phyloP scores from a whole-genome alignment of 192 early-diverging fungal species.

The Coemansia sp. region DNA sequence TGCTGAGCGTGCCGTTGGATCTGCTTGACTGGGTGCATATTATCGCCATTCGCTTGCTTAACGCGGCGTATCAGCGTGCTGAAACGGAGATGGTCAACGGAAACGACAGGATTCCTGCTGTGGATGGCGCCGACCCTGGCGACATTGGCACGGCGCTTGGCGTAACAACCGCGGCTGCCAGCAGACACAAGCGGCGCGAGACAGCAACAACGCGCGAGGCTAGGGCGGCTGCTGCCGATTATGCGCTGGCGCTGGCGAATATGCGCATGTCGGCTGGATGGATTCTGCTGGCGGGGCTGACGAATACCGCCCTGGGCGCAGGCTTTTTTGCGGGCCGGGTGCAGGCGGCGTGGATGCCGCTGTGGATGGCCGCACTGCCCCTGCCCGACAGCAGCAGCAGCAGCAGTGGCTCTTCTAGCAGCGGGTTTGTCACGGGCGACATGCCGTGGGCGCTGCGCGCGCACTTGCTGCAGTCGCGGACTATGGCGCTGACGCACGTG shows the following conservation, averaged over 20 bases:
- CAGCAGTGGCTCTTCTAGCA: neutral
- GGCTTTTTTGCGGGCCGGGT: slow-evolving; percentile 1
- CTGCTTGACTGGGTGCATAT: slow-evolving; percentile 72
- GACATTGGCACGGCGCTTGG: slow-evolving; percentile 1
- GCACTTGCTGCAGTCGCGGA: slow-evolving; percentile 20
- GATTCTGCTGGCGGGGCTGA: slow-evolving; percentile 25
- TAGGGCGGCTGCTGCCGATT: too few relatives aligned
- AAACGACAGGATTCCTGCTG: neutral
- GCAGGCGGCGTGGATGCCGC: slow-evolving; percentile 13
- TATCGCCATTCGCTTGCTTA: slow-evolving; percentile 70
- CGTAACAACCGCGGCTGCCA: neutral
- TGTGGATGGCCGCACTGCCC: slow-evolving; percentile 35
- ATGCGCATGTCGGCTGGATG: slow-evolving; percentile 36
- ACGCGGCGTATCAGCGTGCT: slow-evolving; percentile 38
- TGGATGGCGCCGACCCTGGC: slow-evolving; percentile 7
- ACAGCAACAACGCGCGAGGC: too few relatives aligned
- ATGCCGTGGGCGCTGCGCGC: slow-evolving; percentile 27
- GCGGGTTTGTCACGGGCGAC: slow-evolving; percentile 23
- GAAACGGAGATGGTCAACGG: slow-evolving; percentile 14
- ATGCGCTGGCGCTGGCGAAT: slow-evolving; percentile 13
- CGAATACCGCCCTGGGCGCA: neutral
- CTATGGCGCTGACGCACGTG: slow-evolving; percentile 24
- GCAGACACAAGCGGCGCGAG: too few relatives aligned
- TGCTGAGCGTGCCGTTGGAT: slow-evolving; percentile 61
- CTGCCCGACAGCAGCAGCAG: slow-evolving; percentile 1